Evolutionary conservation across 176 grass and related monocot genomes (phyloP), one percentile per base, ranked within the genome.

Genomic region (Musa troglodytarum): DNA sequence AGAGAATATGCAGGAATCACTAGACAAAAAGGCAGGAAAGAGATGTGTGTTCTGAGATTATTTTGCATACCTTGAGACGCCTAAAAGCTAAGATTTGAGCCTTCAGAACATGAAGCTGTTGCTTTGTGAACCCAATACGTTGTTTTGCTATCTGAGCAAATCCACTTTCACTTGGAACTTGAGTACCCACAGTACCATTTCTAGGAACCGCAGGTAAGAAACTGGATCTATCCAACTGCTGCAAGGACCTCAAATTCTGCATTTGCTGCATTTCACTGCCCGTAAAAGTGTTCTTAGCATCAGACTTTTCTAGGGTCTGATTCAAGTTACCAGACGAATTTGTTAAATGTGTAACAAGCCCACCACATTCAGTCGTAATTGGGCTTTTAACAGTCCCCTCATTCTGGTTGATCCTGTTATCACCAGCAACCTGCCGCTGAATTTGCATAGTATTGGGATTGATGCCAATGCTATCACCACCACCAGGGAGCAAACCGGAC

Each of bases 11-110:
- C 34, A 43, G 34, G 34, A 43, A 43, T 43, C 34, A 43, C 4
- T 6, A 43, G 34, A 43, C 34, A 43, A 43, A 57, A 55, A 57
- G 17, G 10, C 17, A 8, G 20, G 34, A 57, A 1, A 49, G 11
- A 29, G 57, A 12, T 20, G 12, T 68, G 73, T n/a, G 2, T 61
- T 28, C n/a, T 5, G 10, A 49, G 15, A 29, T 10, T 49, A 14
- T 24, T 85, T 22, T 6, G 49, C 52, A 56, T 92, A 99, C 96
- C 96, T 99, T 99, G 74, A 99, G 61, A 64, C 91, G 91, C 79
- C 88, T 89, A 79, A 99, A 99, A 80, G 96, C 96, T 91, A 99
- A 85, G 82, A 99, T 99, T 76, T 99, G 96, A 59, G 96, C 91
- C 86, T 99, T 99, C 65, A 99, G 96, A 16, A 89, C 83, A 84